A percentile compares a stretch with the other conserved stretches of the same genome.
phyloP scores from a whole-genome alignment of 768 basidiomycete genomes.

The Mycena filopes region DNA sequence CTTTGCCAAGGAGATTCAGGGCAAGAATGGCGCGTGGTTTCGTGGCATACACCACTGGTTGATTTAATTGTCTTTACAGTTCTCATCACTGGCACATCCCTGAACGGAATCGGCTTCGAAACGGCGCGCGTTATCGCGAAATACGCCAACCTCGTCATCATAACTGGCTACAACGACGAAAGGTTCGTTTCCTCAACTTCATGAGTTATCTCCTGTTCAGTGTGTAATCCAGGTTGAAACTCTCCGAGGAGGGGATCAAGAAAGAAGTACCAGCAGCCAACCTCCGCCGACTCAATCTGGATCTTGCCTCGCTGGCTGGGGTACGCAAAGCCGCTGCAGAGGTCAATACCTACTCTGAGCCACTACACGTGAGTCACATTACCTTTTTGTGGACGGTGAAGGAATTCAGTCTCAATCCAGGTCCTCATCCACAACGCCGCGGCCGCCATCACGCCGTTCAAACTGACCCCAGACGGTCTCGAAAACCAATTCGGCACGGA shows the following conservation, averaged over 20 bases:
- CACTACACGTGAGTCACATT: neutral
- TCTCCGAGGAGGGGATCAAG: constrained; percentile 12
- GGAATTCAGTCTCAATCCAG: neutral
- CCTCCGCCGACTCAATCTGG: neutral
- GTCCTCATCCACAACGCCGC: constrained; percentile 21
- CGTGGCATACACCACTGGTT: no score
- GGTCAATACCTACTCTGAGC: constrained; percentile 11
- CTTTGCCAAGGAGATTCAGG: no score
- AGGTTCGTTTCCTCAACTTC: neutral
- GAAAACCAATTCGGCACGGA: neutral
- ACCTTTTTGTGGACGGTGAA: no score
- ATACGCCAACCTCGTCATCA: constrained; percentile 9
- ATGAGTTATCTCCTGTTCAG: no score
- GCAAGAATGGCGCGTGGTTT: no score
- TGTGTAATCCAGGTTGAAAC: constrained; percentile 13
- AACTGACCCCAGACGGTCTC: constrained; percentile 7
- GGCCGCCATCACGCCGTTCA: neutral
- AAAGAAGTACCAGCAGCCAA: constrained; percentile 4
- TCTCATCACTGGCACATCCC: constrained; percentile 4
- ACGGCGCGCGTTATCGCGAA: constrained; percentile 1
- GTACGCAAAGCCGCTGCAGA: constrained; percentile 15
- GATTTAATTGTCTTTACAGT: neutral
- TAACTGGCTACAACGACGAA: constrained; percentile 2
- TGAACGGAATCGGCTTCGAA: constrained; percentile 4
- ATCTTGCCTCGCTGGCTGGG: constrained; percentile 3